Evolutionary conservation across 2,329 filamentous ascomycete species (phyloP).

Genomic region (Dothistroma pini): DNA sequence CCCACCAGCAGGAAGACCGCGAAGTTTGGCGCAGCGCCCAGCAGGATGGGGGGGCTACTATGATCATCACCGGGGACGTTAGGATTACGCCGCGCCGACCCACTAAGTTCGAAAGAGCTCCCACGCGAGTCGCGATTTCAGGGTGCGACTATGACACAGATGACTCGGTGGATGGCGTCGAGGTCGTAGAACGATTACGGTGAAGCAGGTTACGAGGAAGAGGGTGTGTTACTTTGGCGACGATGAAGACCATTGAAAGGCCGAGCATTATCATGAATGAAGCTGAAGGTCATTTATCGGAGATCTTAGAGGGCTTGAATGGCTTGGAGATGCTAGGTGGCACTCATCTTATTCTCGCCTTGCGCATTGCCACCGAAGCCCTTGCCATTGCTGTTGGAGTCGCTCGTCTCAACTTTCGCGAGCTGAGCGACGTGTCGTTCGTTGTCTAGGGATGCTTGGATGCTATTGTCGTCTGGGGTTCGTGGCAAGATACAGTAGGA

Average conservation of each 20-base stretch:
- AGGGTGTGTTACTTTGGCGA: slow-evolving; percentile 21
- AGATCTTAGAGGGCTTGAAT: background rate
- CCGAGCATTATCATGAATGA: slow-evolving; percentile 22
- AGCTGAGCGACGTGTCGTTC: background rate
- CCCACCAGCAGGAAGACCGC: slow-evolving; percentile 14
- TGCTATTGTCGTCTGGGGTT: too few relatives aligned
- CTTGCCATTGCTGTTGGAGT: background rate
- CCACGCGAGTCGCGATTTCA: slow-evolving; percentile 20
- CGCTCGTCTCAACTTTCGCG: background rate
- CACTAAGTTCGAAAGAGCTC: slow-evolving; percentile 13
- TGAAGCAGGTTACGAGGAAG: slow-evolving; percentile 21
- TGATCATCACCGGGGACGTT: slow-evolving; percentile 9
- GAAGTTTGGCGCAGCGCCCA: slow-evolving; percentile 16
- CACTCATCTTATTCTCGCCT: background rate
- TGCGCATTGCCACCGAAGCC: background rate
- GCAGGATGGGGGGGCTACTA: slow-evolving; percentile 17
- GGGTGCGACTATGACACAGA: slow-evolving; percentile 18
- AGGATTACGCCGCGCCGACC: slow-evolving; percentile 16
- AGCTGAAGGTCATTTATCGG: slow-evolving; percentile 11
- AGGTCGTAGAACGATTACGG: slow-evolving; percentile 16
- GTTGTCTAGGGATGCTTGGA: background rate
- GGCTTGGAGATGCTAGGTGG: background rate
- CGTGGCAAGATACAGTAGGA: too few relatives aligned
- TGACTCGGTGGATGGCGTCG: slow-evolving; percentile 15
- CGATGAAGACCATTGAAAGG: slow-evolving; percentile 15